Evolutionary conservation across 345 rosid genomes (phyloP), one percentile per base, ranked within the genome.

Genomic region (Gossypium ekmanianum): DNA sequence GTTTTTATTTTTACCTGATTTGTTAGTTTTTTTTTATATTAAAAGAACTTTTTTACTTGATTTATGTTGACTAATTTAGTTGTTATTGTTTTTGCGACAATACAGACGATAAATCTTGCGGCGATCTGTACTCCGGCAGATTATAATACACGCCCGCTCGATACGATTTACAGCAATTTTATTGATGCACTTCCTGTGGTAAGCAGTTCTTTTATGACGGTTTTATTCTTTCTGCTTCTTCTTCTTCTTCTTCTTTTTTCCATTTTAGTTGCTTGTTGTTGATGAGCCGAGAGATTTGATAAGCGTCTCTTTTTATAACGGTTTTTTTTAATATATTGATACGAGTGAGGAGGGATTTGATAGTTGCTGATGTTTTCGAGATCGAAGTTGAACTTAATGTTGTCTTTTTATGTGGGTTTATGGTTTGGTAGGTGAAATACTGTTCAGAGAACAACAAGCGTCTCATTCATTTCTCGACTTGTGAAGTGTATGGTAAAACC

Each of bases 81-180:
- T 71, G 61, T 66, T 78, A 52, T 39, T 62, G 13, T 66, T 67
- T 29, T 72, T 14, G 69, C 22, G 54, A 80, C 1, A 34, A 54
- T 73, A 65, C 80, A 95, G 99, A 88, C 86, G 10, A 87, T 95
- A 61, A 95, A 95, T 83, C 97, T 95, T 18, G 99, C 99, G 10
- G 99, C 99, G 79, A 95, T 95, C 85, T 95, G 99, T 80, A 95
- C 99, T 57, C 99, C 99, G 18, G 99, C 99, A 20, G 99, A 95
- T 83, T 95, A 95, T 82, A 95, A 95, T 80, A 95, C 99, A 58
- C 98, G 99, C 71, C 98, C 99, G 8, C 88, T 95, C 73, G 99
- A 95, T 72, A 95, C 99, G 18, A 95, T 93, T 80, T 95, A 90
- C 88, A 95, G 99, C 87, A 95, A 95, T 74, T 95, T 95, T 85